Percentiles rank a stretch among this genome's conserved stretches.
These are phyloP conservation scores for Waltergamsia citrina DNA, from an alignment of 2,329 filamentous ascomycete genomes.

Conservation along the genomic window DNA sequence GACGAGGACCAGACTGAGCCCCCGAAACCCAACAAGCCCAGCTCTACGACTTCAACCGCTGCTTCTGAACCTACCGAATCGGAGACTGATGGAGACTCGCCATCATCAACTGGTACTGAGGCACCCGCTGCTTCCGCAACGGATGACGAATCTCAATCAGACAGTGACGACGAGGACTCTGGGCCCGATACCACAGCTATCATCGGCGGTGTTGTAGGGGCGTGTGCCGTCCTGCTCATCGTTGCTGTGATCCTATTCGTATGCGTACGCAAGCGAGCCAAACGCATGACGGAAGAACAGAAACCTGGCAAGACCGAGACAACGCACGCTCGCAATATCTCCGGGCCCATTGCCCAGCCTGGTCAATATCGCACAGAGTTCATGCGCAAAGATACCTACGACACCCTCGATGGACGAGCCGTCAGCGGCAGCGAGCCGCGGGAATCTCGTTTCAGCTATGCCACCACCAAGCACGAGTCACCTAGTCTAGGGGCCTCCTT, in stretches of 20 bases:
- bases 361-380: constrained; percentile 42
- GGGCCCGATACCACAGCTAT: constrained; percentile 26
- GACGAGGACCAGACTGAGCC: constrained; percentile 38
- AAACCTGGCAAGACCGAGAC: background rate
- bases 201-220: constrained; percentile 37
- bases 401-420: constrained; percentile 8
- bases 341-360: constrained; percentile 41
- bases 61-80: constrained; percentile 5
- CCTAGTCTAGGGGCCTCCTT: background rate
- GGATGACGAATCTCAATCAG: constrained; percentile 6
- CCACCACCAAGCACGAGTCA: background rate
- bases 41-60: background rate
- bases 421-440: constrained; percentile 5
- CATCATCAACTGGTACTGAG: constrained; percentile 7
- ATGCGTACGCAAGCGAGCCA: constrained; percentile 20
- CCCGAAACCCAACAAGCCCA: constrained; percentile 18
- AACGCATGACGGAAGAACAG: background rate
- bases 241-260: constrained; percentile 28
- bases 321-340: constrained; percentile 34
- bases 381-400: constrained; percentile 26
- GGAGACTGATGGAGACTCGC: background rate
- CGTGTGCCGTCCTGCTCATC: constrained; percentile 30
- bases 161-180: constrained; percentile 8
- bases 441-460: background rate
- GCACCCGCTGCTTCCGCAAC: constrained; percentile 4